Evolutionary conservation across 805 yeast species (phyloP).

Genomic region (Nakazawaea pomicola): DNA sequence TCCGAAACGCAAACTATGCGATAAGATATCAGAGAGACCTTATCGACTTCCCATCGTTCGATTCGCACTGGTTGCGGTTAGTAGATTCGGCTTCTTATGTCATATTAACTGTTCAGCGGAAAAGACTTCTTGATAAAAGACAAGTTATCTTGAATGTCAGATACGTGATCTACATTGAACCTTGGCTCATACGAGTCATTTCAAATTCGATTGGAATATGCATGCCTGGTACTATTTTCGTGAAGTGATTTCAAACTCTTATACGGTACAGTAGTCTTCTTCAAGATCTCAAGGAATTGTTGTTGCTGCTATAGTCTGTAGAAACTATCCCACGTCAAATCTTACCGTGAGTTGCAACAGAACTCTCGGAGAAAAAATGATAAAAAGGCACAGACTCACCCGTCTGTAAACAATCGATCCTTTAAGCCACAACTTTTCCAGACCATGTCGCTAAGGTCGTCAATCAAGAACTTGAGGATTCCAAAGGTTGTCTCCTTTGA

Average conservation of each 20-base stretch:
- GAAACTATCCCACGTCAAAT: too few relatives aligned
- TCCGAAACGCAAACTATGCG: neutral
- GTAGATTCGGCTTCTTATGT: neutral
- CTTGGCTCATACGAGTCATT: too few relatives aligned
- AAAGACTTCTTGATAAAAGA: neutral
- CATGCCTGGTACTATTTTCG: too few relatives aligned
- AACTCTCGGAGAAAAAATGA: too few relatives aligned
- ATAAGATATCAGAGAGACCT: neutral
- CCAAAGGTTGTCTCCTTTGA: slow-evolving; percentile 58
- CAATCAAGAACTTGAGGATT: slow-evolving; percentile 3
- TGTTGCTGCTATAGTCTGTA: too few relatives aligned
- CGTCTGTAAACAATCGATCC: too few relatives aligned
- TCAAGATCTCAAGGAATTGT: too few relatives aligned
- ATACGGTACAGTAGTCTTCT: too few relatives aligned
- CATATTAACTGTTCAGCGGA: neutral
- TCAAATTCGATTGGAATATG: neutral
- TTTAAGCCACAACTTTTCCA: too few relatives aligned
- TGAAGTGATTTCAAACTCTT: too few relatives aligned
- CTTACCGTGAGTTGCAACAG: too few relatives aligned
- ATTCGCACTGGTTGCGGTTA: neutral
- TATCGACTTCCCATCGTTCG: neutral
- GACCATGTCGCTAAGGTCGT: neutral
- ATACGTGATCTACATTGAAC: slow-evolving; percentile 9
- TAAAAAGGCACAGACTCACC: too few relatives aligned
- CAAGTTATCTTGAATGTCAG: slow-evolving; percentile 3